Base-by-base conservation (phyloP, 2,329 filamentous ascomycete species). In the Diatrype stigma region DNA sequence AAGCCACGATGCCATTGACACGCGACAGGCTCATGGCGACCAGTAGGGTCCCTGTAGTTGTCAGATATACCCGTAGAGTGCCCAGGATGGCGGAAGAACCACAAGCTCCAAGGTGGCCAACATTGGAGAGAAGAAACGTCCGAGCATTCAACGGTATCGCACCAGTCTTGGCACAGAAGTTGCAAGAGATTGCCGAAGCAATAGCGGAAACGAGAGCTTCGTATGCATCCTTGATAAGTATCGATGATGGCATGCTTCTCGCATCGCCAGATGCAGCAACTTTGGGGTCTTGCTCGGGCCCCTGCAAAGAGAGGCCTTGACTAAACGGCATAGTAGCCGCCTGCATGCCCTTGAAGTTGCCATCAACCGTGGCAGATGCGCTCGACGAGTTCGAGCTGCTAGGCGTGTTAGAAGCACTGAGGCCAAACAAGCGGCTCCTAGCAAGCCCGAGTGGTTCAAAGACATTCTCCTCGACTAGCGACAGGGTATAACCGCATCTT, bases 191-290 rank as follows among this genome's bases (percentile, higher is more conserved):
- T n/a, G 77, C 75, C 2, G 75, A 71, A 16, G 82, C 66, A 10
- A 77, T 65, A n/a, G 79, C 77, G 11, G 71, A 69, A 46, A 83
- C 72, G 52, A 84, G 81, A 40, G 75, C 75, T 51, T 81, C 77
- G 58, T 83, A 78, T 5, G 76, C 70, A 17, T 73, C 72, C 52
- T 73, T 76, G 30, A 72, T 60, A 5, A 72, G 66, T 12, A 69
- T 66, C 1, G 66, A 63, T 6, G 63, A 44, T 17, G 40, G 59
- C 37, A 67, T 64, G 2, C 60, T 56, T 54, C 70, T 74, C 11
- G 62, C 53, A 37, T 75, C 71, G 17, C 52, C 46, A 14, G 60
- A 54, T 10, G 55, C 56, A 14, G 57, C 53, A 7, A 60, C 50
- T 51, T 67, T 73, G 26, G 51, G 51, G 21, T 73, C 71, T 44